Evolutionary conservation across 2,329 filamentous ascomycete species (phyloP), one percentile per base, ranked within the genome.

Genomic region (Ramichloridium luteum): DNA sequence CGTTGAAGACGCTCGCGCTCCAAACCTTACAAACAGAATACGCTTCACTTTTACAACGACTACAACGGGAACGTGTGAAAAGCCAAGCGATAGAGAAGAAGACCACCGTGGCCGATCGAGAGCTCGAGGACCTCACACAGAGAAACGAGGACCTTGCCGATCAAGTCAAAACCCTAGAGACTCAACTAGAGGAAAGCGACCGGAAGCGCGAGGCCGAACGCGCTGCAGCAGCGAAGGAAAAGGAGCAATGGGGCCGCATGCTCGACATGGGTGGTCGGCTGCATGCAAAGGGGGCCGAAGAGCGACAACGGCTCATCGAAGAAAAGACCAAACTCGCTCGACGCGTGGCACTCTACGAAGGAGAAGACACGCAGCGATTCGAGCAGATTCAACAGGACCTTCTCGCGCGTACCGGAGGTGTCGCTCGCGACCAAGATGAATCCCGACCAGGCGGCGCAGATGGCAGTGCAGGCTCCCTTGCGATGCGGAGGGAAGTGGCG

Each of bases 1-100:
- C 62, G 11, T 53, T 69, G 35, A 69, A 70, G 40, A 64, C 67
- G 4, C 52, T 70, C 12, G 61, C 62, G 9, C 56, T 69, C 13
- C 62, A 67, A 37, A 68, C 64, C 1, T 53, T 72, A 5, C 67
- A 70, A 43, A 56, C 57, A n/a, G 68, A 72, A 47, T 67, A 72
- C 43, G 60, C 68, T 32, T 59, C 58, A 27, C 54, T 72, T 3
- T 56, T 71, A 3, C 58, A 67, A 13, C 68, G 65, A 15, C 61
- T 67, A 13, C 62, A 66, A 17, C 57, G 63, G 4, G 65, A 67
- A 37, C 60, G 65, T 28, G 60, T 58, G 10, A 64, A 64, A 40
- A 65, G 58, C 26, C 59, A 59, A 25, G 59, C 66, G 2, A 55
- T 71, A 2, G 67, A 64, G 42, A 57, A 60, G 48, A 71, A 71